Evolutionary conservation across 495 filamentous ascomycete species (phyloP).

Genomic region (Penicillium nucicola): DNA sequence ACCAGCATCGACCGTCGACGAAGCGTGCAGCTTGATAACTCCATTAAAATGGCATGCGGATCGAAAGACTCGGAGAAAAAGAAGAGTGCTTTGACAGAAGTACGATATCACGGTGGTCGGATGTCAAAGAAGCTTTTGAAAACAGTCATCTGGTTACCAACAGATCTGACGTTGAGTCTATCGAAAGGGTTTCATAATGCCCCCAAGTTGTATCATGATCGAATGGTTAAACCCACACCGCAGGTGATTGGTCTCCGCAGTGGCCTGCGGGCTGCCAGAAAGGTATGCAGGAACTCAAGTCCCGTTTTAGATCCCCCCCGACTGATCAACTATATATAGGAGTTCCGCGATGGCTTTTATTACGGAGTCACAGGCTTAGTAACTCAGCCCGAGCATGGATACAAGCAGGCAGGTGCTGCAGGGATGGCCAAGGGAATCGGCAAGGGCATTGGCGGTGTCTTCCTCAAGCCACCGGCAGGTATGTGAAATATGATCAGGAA

Average conservation of each 20-base stretch:
- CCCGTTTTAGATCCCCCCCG: too few relatives aligned
- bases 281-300: slow-evolving; percentile 45
- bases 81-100: slow-evolving; percentile 14
- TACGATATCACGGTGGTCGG: slow-evolving; percentile 30
- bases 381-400: slow-evolving; percentile 67
- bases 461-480: slow-evolving; percentile 72
- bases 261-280: slow-evolving; percentile 61
- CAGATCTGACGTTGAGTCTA: slow-evolving; percentile 74
- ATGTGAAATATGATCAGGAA: slow-evolving; percentile 14
- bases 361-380: slow-evolving; percentile 73
- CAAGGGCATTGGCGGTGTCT: slow-evolving; percentile 69
- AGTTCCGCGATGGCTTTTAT: slow-evolving; percentile 65
- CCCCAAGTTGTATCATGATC: slow-evolving; percentile 74
- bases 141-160: slow-evolving; percentile 69
- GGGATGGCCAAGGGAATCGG: slow-evolving; percentile 73
- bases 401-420: slow-evolving; percentile 61
- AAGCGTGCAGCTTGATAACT: slow-evolving; percentile 13
- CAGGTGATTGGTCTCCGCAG: slow-evolving; percentile 72
- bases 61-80: neutral
- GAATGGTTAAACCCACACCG: slow-evolving; percentile 63
- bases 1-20: neutral
- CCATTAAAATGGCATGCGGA: slow-evolving; percentile 11
- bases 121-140: slow-evolving; percentile 61
- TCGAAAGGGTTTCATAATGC: slow-evolving; percentile 85
- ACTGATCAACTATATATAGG: slow-evolving; percentile 52